Base-by-base conservation (phyloP, 768 basidiomycete genomes). In the Rubroboletus satanas region DNA sequence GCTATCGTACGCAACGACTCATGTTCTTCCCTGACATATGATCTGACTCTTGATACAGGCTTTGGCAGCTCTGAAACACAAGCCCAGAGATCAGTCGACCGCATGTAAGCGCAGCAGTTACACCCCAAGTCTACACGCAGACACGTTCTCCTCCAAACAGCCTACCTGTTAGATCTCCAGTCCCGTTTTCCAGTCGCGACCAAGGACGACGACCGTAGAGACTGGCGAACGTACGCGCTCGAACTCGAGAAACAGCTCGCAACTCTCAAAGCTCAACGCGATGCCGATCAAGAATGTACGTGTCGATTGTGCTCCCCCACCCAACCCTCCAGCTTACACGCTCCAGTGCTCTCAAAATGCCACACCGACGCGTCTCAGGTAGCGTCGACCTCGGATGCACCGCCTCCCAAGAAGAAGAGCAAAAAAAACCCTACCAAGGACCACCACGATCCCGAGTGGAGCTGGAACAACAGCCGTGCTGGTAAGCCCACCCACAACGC, bases 201-300 rank as follows among this genome's bases (percentile, higher is more conserved):
- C 51, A 21, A 51, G 37, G 35, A 47, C 15, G 28, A 35, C 3
- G 28, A 18, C 3, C 5, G 8, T 31, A 59, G 35, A 39, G 52
- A 55, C 9, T 70, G 70, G 70, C 61, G 62, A 45, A 49, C 54
- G 5, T 67, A 67, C 36, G 66, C 68, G n/a, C 62, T 70, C 37
- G 56, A 56, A n/a, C 68, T 70, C n/a, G 70, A 70, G 52, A 54
- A 53, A 46, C 59, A 62, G 14, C 60, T 70, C 15, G 33, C 57
- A 29, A 32, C 31, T 1, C 57, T 70, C 38, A 59, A 68, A 42
- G 42, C 58, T 15, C 55, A 56, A 32, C 60, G 54, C 28, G 60
- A 71, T 50, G 60, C 53, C 1, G 65, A 69, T 41, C 61, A 66
- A 39, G 61, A 58, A 42, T 21, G 68, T 69, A 50, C 26, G 66